Conservation (phyloP, 768 basidiomycete species). For the Boletus vermiculosoides region DNA sequence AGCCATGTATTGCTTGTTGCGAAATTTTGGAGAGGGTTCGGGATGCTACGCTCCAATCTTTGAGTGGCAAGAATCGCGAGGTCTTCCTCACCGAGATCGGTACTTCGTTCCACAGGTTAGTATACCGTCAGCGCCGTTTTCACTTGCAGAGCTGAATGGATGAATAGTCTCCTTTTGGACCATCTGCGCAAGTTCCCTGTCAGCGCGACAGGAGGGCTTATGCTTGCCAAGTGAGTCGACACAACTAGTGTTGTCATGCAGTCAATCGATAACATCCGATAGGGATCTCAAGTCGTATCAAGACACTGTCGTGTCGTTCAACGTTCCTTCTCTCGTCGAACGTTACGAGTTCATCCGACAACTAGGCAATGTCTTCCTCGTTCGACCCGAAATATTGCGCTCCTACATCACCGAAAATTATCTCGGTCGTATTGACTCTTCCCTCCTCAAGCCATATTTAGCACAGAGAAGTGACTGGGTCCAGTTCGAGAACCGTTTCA, state of each 20-base stretch:
- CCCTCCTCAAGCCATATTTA: slow-evolving; percentile 86
- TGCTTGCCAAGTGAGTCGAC: slow-evolving; percentile 87
- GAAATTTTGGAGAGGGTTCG: slow-evolving; percentile 80
- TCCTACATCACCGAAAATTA: slow-evolving; percentile 95
- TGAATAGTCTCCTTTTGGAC: slow-evolving; percentile 76
- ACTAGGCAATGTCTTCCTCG: slow-evolving; percentile 94
- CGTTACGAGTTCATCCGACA: slow-evolving; percentile 98
- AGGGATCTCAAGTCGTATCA: slow-evolving; percentile 98
- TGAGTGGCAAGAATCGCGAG: slow-evolving; percentile 93
- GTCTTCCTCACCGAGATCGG: slow-evolving; percentile 92
- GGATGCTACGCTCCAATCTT: slow-evolving; percentile 67
- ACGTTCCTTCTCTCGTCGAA: slow-evolving; percentile 80
- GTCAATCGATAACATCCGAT: slow-evolving; percentile 4
- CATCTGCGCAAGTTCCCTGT: slow-evolving; percentile 96
- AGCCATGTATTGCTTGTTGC: slow-evolving; percentile 85
- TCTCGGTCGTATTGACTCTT: slow-evolving; percentile 86
- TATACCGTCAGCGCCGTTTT: background rate
- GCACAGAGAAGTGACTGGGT: slow-evolving; percentile 89
- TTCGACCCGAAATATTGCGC: slow-evolving; percentile 91
- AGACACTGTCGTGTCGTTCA: slow-evolving; percentile 81
- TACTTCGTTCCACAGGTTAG: slow-evolving; percentile 86
- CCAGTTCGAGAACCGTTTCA: slow-evolving; percentile 79
- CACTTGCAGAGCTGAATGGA: slow-evolving; percentile 10
- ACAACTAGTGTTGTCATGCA: background rate
- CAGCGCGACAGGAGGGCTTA: slow-evolving; percentile 92